phyloP scores from a whole-genome alignment of 495 filamentous ascomycete species.

The Daldinia concentrica region DNA sequence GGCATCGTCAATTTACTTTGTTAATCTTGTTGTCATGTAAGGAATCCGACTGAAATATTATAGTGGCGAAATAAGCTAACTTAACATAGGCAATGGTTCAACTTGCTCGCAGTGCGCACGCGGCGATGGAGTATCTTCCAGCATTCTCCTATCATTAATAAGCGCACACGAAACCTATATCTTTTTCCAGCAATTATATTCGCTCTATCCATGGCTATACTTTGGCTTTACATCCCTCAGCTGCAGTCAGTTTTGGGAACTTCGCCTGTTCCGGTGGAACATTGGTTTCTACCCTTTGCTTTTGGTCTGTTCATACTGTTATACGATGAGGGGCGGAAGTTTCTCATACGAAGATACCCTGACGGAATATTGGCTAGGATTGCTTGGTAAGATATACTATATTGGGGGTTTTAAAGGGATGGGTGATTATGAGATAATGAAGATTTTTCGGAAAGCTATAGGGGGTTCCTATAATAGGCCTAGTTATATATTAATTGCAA shows the following conservation, averaged over 20 bases:
- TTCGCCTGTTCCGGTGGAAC: conserved; percentile 65
- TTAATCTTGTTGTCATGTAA: conserved; percentile 75
- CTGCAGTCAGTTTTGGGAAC: conserved; percentile 65
- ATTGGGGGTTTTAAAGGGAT: neutral
- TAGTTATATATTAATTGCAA: neutral
- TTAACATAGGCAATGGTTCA: conserved; percentile 70
- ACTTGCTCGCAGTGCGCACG: conserved; percentile 70
- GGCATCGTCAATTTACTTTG: conserved; percentile 75
- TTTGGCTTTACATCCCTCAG: conserved; percentile 69
- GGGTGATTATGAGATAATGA: neutral
- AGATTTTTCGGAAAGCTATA: too few relatives aligned
- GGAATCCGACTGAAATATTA: conserved; percentile 4
- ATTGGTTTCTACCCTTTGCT: conserved; percentile 72
- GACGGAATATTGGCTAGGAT: conserved; percentile 54
- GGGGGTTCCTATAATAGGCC: too few relatives aligned
- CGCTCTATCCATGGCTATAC: conserved; percentile 67
- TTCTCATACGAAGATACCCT: conserved; percentile 59
- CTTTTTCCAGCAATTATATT: conserved; percentile 73
- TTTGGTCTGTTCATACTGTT: conserved; percentile 69
- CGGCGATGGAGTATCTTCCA: conserved; percentile 72
- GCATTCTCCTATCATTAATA: conserved; percentile 68
- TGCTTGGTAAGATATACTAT: conserved; percentile 56
- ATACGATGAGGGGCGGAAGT: conserved; percentile 68
- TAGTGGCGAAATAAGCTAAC: neutral
- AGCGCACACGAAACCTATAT: conserved; percentile 65